These are phyloP conservation scores for Homolaphlyctis polyrhiza DNA, from an alignment of 371 early-diverging fungal genomes.

Conservation along the genomic window DNA sequence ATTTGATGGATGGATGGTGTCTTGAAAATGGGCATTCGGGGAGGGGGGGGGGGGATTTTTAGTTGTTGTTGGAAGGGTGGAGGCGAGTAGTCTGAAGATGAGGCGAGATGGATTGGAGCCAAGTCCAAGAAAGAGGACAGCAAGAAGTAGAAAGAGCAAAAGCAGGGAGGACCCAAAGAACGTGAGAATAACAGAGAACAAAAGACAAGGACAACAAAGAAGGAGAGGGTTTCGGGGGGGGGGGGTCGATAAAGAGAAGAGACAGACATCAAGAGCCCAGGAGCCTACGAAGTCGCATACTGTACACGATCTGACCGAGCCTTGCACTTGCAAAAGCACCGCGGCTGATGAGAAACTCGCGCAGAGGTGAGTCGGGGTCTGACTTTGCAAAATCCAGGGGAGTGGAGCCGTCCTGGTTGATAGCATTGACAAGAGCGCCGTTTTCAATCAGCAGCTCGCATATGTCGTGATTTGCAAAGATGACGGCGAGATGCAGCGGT, in stretches of 20 bases:
- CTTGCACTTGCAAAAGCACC: neutral
- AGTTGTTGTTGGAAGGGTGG: too few relatives aligned
- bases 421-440: slow-evolving; percentile 4
- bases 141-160: too few relatives aligned
- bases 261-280: neutral
- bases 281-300: neutral
- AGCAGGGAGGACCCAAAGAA: too few relatives aligned
- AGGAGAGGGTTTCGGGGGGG: neutral
- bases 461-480: neutral
- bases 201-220: too few relatives aligned
- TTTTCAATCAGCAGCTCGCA: slow-evolving; percentile 1
- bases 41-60: too few relatives aligned
- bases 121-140: too few relatives aligned
- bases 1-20: too few relatives aligned
- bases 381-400: neutral
- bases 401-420: neutral
- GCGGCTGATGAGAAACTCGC: neutral
- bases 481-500: neutral
- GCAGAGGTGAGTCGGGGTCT: neutral
- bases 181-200: too few relatives aligned
- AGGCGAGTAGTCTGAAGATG: too few relatives aligned
- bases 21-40: too few relatives aligned
- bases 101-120: too few relatives aligned
- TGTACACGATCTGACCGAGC: neutral
- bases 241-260: neutral